Base-by-base conservation (phyloP, 805 yeast species). In the Yamadazyma ubonensis region DNA sequence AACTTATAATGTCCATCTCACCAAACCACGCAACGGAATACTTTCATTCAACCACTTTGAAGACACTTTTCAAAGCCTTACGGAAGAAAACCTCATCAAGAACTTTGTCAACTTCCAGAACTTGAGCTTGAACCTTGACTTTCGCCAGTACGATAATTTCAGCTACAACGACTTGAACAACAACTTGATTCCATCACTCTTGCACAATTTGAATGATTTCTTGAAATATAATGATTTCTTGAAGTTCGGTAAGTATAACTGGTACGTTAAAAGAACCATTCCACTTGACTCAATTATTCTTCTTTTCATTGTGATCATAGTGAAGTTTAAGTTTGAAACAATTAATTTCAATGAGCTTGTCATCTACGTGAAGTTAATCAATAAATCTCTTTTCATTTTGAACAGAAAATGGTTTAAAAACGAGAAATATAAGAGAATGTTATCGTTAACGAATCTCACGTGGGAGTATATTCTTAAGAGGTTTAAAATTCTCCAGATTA, bases 181-280 rank as follows among this genome's bases (percentile, higher is more conserved):
- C 46, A 78, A 78, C 54, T 56, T 79, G 44, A 67, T 79, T 26
- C 83, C 84, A 1, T 70, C 80, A 1, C 65, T 79, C 8, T 51
- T 79, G 32, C 83, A 79, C 49, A 77, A 76, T 46, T 57, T 79
- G 46, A 74, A 75, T 48, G 78, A 76, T 43, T 79, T 78, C 50
- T 57, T 75, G 43, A 71, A 73, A 52, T 70, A 74, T 46, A 72
- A 73, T 41, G 75, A 76, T 46, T 75, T 74, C 48, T 68, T 71
- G 41, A 68, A 72, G 36, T 75, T 71, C 52, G 77, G 77, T 5
- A 68, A 71, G 41, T 79, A 65, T 54, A 79, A 78, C 48, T 79
- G 84, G 84, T 79, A 77, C 46, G 67, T 78, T 35, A 72, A 78
- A 50, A 64, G 81, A 32, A 75, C 77, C n/a, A 70, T 79, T 34